Base-by-base conservation (phyloP, 2,329 filamentous ascomycete species). In the Penicillium psychrosexuale region DNA sequence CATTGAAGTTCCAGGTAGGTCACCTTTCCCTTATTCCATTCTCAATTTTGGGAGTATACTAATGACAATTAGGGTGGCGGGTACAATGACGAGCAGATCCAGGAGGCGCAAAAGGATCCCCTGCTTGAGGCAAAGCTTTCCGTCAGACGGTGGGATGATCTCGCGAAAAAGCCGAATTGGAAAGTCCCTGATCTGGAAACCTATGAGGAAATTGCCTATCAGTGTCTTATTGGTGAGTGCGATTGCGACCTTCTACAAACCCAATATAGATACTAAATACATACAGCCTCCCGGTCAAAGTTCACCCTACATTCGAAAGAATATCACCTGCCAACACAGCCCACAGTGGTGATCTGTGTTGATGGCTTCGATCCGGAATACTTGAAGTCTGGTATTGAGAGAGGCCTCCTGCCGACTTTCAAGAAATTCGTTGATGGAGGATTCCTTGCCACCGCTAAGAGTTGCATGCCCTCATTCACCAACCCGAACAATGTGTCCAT, bases 401-500 rank as follows among this genome's bases (percentile, higher is more conserved):
- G 67, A 44, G 73, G 70, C 8, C 69, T 70, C 37, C 51, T 76
- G 9, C 74, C 74, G 12, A 72, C 65, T 37, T 57, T 75, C 49
- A 61, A 61, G 30, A 55, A 51, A 11, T 71, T 75, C 45, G 56
- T 70, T 7, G 53, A 71, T 6, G 47, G 57, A 5, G 75, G 76
- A 6, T 78, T 78, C 60, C 70, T 75, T 48, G 61, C 62, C 1
- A 73, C 70, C 0, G 76, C 74, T 0, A 67, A 72, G 37, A 69
- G 68, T 42, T 68, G 69, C 31, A 78, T 78, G 75, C 76, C 76
- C 0, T 75, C 76, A 1, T 72, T 78, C 53, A 78, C 76, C 11
- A 78, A 78, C 52, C 73, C 76, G 3, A 78, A 78, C 65, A 78
- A 78, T 51, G 67, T 76, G 4, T 76, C 73, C 47, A 78, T 78